Evolutionary conservation across 2,329 filamentous ascomycete species (phyloP), one percentile per base, ranked within the genome.

Genomic region (Talaromyces sp.): DNA sequence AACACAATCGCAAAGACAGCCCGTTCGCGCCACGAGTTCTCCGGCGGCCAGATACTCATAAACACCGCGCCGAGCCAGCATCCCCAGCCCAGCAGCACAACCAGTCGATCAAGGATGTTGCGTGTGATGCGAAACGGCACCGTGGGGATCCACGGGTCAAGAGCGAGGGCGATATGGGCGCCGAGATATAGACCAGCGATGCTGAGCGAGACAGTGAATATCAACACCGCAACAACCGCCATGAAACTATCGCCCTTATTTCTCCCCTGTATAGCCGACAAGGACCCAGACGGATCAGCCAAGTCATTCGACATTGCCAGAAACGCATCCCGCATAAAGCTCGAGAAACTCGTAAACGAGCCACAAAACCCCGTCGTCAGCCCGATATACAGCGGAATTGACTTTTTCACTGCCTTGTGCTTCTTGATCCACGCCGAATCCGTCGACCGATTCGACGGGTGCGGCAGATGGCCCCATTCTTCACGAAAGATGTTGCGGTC

Each of bases 331-430:
- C 90, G 84, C 54, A 93, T 87, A 71, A 96, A 96, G 22, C 88
- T 87, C 0, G 92, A 96, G 75, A 96, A 96, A 10, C 89, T 93
- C 0, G 93, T 97, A 70, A 95, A 91, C 66, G 90, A 93, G 64
- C 93, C 91, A 69, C 92, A 96, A 74, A 95, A 95, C 11, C 90
- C 93, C 0, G 90, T 96, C 0, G 91, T 85, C 6, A 97, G 84
- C 57, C 90, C 93, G 62, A 96, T 89, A 71, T 96, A 96, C 0
- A 96, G 80, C 0, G 93, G 93, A 30, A 96, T 89, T 0, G 90
- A 90, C 78, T 96, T 96, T 72, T 96, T 96, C 30, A 81, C 77
- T 5, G 86, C 80, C 42, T 83, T 73, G 70, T 90, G 85, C 1
- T 81, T 81, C 70, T 88, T 84, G 17, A 61, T 53, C 60, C 60